Evolutionary conservation across 2,329 filamentous ascomycete species (phyloP).

Genomic region (Tolypocladium guangdongense): DNA sequence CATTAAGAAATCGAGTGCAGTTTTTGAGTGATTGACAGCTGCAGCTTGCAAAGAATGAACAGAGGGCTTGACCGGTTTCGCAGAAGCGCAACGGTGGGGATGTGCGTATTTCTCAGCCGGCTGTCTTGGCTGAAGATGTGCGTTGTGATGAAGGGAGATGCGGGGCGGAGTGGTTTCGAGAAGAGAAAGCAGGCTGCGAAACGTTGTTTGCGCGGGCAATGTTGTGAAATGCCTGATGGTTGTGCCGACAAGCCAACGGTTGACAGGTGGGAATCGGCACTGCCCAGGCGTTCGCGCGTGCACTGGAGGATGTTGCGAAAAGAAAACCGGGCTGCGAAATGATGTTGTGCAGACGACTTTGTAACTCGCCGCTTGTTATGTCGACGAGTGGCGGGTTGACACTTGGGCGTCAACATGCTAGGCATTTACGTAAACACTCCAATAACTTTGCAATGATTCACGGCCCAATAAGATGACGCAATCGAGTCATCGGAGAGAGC

Average conservation of each 20-base stretch:
- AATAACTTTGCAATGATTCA: no score
- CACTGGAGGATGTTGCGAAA: not conserved
- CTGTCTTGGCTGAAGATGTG: not conserved
- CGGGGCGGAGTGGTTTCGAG: no score
- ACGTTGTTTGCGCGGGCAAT: not conserved
- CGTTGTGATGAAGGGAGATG: not conserved
- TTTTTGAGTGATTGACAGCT: no score
- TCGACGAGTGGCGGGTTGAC: not conserved
- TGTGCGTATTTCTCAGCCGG: not conserved
- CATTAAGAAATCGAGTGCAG: no score
- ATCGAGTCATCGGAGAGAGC: no score
- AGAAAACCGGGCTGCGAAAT: not conserved
- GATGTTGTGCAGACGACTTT: not conserved
- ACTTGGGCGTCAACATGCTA: not conserved
- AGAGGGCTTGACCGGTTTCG: no score
- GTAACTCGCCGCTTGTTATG: not conserved
- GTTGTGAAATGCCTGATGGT: not conserved
- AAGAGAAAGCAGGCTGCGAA: not conserved
- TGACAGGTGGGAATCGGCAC: not conserved
- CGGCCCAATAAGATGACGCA: no score
- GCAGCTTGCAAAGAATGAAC: no score
- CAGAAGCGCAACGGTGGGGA: not conserved
- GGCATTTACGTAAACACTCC: not conserved
- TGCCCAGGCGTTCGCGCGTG: not conserved
- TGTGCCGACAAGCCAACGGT: not conserved